Evolutionary conservation across 805 yeast genomes (phyloP), one percentile per base, ranked within the genome.

Genomic region (Pichia rugopelliculosa): DNA sequence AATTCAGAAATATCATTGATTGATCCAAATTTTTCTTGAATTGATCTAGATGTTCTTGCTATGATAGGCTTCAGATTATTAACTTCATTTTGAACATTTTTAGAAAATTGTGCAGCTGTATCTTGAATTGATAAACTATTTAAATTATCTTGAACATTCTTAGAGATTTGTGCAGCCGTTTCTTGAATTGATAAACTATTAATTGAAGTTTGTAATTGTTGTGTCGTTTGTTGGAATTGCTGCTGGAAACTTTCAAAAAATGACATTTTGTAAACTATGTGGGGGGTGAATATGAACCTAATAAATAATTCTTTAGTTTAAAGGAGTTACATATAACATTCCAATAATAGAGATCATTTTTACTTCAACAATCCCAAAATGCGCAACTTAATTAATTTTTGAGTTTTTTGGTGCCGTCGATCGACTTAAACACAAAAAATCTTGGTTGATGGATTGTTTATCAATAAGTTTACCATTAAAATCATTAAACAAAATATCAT

Each of bases 1-100:
- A 86, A 72, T 61, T 84, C 87, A 48, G 84, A 76, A 41, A 82
- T 82, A 49, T 77, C 82, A 53, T 80, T 87, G 47, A 80, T 74
- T 34, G 79, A 71, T 33, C 85, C 60, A 51, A 84, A 73, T 56
- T 74, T 82, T 57, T 79, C 79, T 56, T 82, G 80, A 21, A 83
- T 68, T 44, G 79, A 71, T 57, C 80, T 72, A 13, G 75, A 71
- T 10, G 86, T 81, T 60, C 84, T 73, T 58, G 76, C 70, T 37
- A 84, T 71, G 52, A 79, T 71, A 41, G 86, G 84, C 49, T 67
- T 67, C 44, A 66, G 53, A 25, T 57, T 56, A 10, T 59, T 56
- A 24, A 67, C 71, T 53, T 67, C 71, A 45, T 65, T 66, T 25
- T 60, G 59, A 42, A 66, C 51, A n/a, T 61, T 54, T 10, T 57